Base-by-base conservation (phyloP, 140 eudicot genomes). In the Ambrosia hybrid region DNA sequence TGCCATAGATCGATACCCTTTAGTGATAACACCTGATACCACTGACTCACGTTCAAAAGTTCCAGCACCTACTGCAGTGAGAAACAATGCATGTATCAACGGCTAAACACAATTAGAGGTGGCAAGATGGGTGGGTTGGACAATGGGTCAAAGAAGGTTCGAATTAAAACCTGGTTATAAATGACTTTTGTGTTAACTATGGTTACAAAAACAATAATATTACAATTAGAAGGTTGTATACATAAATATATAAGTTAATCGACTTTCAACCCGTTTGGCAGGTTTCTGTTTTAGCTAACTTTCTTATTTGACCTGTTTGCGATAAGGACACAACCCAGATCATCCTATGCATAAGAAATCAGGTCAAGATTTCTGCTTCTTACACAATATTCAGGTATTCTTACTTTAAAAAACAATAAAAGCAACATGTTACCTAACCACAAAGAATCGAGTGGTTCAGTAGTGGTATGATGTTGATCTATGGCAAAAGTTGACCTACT, bases 1-100 rank as follows among this genome's bases (percentile, higher is more conserved):
- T 63, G 93, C 84, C 91, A 87, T 87, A 46, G 91, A 74, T 70
- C 87, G 85, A 83, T 82, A 87, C 65, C 96, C 94, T 60, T 72
- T 78, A 76, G 84, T 73, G 49, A 80, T 57, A 63, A 81, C 66
- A 52, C 83, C 84, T 51, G 85, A 73, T 56, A 73, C 82, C 48
- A 86, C 81, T 4, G 85, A 81, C 43, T 89, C 96, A 15, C 85
- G 83, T 83, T 89, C 96, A 70, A 89, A 89, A 68, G 85, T 80
- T 52, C 94, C 94, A 73, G 80, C 84, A 55, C 87, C 75, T 26
- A 83, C 96, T 87, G 90, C 79, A 76, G 53, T 68, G 36, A 70
- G 68, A 60, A 34, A 70, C 15, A 6, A 43, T 61, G 48, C 53
- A 38, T 61, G 53, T 38, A 70, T 78, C 60, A 64, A 33, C 5